Base-by-base conservation (phyloP, 345 rosid genomes). In the Cardamine chenopodiifolia region DNA sequence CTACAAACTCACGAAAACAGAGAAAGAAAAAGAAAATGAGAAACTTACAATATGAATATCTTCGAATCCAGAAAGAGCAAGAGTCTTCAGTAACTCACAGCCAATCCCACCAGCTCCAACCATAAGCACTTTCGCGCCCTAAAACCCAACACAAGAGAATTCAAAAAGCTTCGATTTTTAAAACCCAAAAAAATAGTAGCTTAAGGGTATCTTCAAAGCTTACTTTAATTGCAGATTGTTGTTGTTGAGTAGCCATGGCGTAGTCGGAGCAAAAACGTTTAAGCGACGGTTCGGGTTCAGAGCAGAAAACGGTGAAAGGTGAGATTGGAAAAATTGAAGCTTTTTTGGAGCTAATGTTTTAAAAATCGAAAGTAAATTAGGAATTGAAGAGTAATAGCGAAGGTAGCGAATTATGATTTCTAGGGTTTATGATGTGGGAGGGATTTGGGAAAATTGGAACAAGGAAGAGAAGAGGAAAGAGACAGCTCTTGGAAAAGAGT, bases 91-190 rank as follows among this genome's bases (percentile, higher is more conserved):
- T 49, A 96, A 84, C 89, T 96, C 99, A 73, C 99, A 92, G 39
- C 99, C 99, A 77, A 96, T 92, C 35, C 99, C 97, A 50, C 99
- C 99, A 4, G 99, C 99, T 32, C 99, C 99, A 55, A 96, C 98
- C 98, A 96, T 88, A 26, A 96, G 94, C 75, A 96, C 96, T 86
- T 89, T 96, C 80, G 99, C 94, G 66, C 83, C 89, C 99, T 92
- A 68, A 65, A 64, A 82, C 70, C 58, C 22, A 22, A 20, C 20
- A 71, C 42, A 7, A 6, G 17, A 66, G 19, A 57, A n/a, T 49
- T 69, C 61, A 39, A 68, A 77, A 76, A 17, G 61, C 26, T 44
- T 49, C 11, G 34, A 54, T 19, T 40, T 25, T 26, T 19, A 34
- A 19, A 1, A 6, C 53, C 18, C 75, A 9, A 14, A 5, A 49